Conservation (phyloP, 139 green algal genomes). For the Parachlorella kessleri region DNA sequence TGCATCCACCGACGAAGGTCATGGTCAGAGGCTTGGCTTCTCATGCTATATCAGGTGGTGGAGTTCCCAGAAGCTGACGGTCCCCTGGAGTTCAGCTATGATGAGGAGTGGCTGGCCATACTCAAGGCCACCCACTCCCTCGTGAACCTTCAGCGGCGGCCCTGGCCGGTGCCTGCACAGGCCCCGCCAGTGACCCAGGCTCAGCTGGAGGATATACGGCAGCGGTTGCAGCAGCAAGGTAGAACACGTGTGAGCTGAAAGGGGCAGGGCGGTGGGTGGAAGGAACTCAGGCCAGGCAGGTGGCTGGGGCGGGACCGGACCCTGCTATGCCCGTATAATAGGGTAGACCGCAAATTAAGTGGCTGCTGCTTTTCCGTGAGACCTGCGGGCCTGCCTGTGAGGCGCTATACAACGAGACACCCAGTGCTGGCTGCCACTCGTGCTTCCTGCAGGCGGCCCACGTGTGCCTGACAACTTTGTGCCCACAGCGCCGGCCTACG, state of each 20-base stretch:
- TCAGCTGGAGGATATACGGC: constrained; percentile 6
- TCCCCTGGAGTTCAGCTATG: constrained; percentile 81
- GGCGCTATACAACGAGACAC: too few relatives aligned
- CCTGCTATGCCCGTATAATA: too few relatives aligned
- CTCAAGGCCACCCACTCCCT: constrained; percentile 73
- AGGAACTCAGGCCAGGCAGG: too few relatives aligned
- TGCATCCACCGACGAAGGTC: too few relatives aligned
- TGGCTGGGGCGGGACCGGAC: too few relatives aligned
- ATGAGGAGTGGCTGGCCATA: constrained; percentile 94
- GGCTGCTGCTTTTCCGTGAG: too few relatives aligned
- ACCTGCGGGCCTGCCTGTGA: too few relatives aligned
- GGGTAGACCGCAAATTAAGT: too few relatives aligned
- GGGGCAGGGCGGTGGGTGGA: too few relatives aligned
- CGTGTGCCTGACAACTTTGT: constrained; percentile 79
- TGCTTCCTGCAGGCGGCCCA: constrained; percentile 32
- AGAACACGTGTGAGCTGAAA: too few relatives aligned
- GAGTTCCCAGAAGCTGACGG: constrained; percentile 68
- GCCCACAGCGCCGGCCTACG: constrained; percentile 56
- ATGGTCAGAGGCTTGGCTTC: too few relatives aligned
- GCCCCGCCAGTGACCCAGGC: not conserved
- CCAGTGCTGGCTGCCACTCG: too few relatives aligned
- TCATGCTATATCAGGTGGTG: constrained; percentile 76
- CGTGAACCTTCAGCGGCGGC: constrained; percentile 48
- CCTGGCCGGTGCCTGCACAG: constrained; percentile 37
- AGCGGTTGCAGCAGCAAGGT: not conserved